Evolutionary conservation across 2,329 filamentous ascomycete species (phyloP).

Genomic region (Blumeria hordei): DNA sequence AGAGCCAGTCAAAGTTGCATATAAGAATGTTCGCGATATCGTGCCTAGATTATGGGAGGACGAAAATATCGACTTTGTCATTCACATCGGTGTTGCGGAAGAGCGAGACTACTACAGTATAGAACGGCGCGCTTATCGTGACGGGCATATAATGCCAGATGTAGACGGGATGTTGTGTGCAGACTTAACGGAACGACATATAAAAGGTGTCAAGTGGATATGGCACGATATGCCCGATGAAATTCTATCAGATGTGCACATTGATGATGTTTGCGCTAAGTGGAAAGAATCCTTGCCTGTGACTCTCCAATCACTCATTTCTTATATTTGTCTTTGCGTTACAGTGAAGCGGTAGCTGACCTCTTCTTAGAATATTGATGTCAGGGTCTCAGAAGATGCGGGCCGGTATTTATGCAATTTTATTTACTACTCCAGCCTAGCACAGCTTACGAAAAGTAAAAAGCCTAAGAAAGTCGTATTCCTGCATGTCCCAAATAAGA

Average conservation of each 20-base stretch:
- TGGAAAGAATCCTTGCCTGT: conserved; percentile 31
- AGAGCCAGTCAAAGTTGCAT: conserved; percentile 44
- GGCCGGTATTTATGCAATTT: conserved; percentile 58
- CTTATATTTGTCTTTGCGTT: too few relatives aligned
- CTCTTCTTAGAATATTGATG: conserved; percentile 17
- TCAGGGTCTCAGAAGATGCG: conserved; percentile 42
- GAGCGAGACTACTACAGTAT: conserved; percentile 41
- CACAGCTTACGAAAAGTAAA: conserved; percentile 26
- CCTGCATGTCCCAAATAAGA: conserved; percentile 43
- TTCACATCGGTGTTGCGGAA: conserved; percentile 63
- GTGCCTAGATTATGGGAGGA: conserved; percentile 31
- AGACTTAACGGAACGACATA: conserved; percentile 6
- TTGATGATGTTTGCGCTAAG: conserved; percentile 28
- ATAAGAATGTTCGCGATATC: conserved; percentile 35
- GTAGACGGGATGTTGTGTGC: conserved; percentile 29
- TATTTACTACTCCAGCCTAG: conserved; percentile 47
- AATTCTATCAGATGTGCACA: conserved; percentile 30
- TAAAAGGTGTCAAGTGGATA: conserved; percentile 23
- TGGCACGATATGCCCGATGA: conserved; percentile 30
- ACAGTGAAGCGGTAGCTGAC: neutral
- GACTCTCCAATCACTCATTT: conserved; percentile 7
- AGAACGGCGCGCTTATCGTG: conserved; percentile 45
- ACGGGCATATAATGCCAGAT: conserved; percentile 46
- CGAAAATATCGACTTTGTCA: conserved; percentile 32
- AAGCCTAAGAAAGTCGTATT: conserved; percentile 33